These are phyloP conservation scores for Chalara sp. DNA, from an alignment of 2,329 filamentous ascomycete genomes.

Conservation along the genomic window DNA sequence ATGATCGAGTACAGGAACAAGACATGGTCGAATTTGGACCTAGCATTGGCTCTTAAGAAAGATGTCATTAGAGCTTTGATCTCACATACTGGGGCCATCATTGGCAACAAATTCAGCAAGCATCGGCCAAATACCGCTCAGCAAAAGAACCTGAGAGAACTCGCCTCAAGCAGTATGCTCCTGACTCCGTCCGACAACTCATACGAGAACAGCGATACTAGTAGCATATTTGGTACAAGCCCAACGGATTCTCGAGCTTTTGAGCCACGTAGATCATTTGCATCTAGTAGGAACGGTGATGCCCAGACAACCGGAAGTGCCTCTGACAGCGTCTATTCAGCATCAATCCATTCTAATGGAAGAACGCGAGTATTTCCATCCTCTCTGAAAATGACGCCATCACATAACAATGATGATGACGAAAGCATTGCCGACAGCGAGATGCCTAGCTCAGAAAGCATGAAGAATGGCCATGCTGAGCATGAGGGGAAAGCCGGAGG, in stretches of 20 bases:
- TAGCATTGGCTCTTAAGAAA: slow-evolving; percentile 87
- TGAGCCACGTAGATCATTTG: slow-evolving; percentile 23
- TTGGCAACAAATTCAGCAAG: slow-evolving; percentile 93
- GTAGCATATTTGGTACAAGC: slow-evolving; percentile 19
- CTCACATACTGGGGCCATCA: slow-evolving; percentile 90
- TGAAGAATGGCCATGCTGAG: slow-evolving; percentile 5
- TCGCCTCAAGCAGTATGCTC: slow-evolving; percentile 57
- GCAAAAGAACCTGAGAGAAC: slow-evolving; percentile 70
- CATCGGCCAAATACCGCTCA: slow-evolving; percentile 77
- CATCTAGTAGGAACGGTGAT: slow-evolving; percentile 19
- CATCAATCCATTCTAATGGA: slow-evolving; percentile 2
- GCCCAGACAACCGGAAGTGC: slow-evolving; percentile 14
- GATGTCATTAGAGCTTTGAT: slow-evolving; percentile 91
- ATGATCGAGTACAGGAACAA: slow-evolving; percentile 96
- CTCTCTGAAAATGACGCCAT: slow-evolving; percentile 23
- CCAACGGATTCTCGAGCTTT: slow-evolving; percentile 16
- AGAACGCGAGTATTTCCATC: slow-evolving; percentile 12
- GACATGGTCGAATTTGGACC: slow-evolving; percentile 96
- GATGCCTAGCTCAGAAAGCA: slow-evolving; percentile 3
- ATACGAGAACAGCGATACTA: slow-evolving; percentile 25
- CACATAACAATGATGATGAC: slow-evolving; percentile 8
- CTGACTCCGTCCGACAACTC: slow-evolving; percentile 24
- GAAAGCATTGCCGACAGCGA: slow-evolving; percentile 9
- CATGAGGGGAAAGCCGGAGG: slow-evolving; percentile 8
- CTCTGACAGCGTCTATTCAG: slow-evolving; percentile 21